phyloP scores from a whole-genome alignment of 768 basidiomycete species.

The Panaeolus papilionaceus region DNA sequence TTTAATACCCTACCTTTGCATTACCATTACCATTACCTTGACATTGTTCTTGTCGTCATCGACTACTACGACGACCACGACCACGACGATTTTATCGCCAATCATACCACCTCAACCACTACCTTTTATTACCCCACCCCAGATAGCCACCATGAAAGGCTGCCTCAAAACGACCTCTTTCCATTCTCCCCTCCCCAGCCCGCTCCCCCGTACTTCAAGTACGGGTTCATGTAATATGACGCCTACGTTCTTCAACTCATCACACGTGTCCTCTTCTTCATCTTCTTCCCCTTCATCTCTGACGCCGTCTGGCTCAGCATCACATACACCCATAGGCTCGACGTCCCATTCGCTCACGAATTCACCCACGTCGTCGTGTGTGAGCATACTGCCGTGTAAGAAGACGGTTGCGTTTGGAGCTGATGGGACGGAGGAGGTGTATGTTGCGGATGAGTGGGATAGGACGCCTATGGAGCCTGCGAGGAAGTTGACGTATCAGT shows the following conservation, averaged over 20 bases:
- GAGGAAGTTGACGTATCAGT: slow-evolving; percentile 70
- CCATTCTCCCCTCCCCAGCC: background rate
- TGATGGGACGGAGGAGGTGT: slow-evolving; percentile 61
- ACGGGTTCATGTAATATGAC: too few species aligned
- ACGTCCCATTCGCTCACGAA: too few species aligned
- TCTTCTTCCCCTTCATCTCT: background rate
- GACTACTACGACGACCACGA: too few species aligned
- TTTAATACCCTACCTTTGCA: too few species aligned
- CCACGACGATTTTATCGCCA: too few species aligned
- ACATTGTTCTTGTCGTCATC: too few species aligned
- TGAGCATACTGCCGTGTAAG: background rate
- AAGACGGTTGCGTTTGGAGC: slow-evolving; percentile 61
- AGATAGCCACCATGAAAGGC: background rate
- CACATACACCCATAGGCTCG: too few species aligned
- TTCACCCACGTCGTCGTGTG: background rate
- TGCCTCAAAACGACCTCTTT: slow-evolving; percentile 2
- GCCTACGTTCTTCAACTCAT: too few species aligned
- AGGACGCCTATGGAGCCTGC: slow-evolving; percentile 74
- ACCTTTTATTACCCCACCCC: too few species aligned
- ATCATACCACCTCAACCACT: too few species aligned
- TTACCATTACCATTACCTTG: too few species aligned
- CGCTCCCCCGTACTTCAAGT: background rate
- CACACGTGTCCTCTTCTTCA: too few species aligned
- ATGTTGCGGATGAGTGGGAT: slow-evolving; percentile 81
- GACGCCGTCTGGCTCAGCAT: background rate